These are phyloP conservation scores for Beauveria bassiana DNA, from an alignment of 2,329 filamentous ascomycete species.

Conservation along the genomic window DNA sequence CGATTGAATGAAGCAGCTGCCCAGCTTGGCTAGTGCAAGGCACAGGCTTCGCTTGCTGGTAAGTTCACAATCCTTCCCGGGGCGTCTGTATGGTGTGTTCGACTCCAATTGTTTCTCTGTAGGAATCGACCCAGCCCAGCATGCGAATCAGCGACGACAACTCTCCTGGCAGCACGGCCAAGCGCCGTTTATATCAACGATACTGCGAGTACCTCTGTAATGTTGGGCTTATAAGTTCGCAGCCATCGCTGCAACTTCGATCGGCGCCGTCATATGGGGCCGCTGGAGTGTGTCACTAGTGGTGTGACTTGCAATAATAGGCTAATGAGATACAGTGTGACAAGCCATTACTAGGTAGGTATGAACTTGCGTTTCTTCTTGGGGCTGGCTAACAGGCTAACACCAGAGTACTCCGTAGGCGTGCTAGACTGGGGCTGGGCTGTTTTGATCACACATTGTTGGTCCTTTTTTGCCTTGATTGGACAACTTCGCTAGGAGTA, in stretches of 20 bases:
- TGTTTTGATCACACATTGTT: background rate
- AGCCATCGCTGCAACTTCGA: background rate
- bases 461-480: background rate
- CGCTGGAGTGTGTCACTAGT: background rate
- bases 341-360: background rate
- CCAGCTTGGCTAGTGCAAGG: background rate
- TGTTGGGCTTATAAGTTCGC: background rate
- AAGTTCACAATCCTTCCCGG: background rate
- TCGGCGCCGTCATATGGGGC: constrained; percentile 3
- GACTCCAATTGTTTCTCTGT: background rate
- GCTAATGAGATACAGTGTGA: background rate
- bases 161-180: no score
- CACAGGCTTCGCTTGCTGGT: background rate
- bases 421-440: no score
- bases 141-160: background rate
- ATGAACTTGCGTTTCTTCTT: background rate
- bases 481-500: background rate
- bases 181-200: background rate
- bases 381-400: background rate
- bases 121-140: background rate
- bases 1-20: background rate
- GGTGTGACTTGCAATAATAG: background rate
- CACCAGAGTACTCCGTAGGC: background rate
- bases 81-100: background rate
- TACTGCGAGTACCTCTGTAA: background rate